phyloP scores from a whole-genome alignment of 2,329 filamentous ascomycete genomes.

The Seiridium unicorne region DNA sequence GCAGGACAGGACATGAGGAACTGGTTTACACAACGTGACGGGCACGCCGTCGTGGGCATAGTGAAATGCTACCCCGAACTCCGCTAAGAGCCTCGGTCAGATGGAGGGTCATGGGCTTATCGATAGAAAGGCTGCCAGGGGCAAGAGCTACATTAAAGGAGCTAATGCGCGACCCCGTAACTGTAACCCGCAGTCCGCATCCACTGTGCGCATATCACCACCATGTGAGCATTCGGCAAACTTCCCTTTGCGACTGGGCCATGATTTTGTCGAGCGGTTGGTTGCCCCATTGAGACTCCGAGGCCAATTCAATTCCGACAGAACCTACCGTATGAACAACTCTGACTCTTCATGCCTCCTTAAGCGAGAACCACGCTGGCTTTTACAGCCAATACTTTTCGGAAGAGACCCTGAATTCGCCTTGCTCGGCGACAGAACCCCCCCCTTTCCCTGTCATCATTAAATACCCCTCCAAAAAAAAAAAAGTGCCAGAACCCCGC shows the following conservation, averaged over 20 bases:
- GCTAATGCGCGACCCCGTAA: neutral
- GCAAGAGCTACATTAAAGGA: neutral
- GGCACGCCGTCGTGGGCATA: neutral
- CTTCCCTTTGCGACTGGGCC: neutral
- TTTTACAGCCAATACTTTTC: neutral
- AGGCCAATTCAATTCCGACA: neutral
- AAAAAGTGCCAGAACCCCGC: neutral
- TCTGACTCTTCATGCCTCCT: neutral
- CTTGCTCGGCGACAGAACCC: neutral
- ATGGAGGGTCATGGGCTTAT: neutral
- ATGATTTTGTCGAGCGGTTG: neutral
- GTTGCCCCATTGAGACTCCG: neutral
- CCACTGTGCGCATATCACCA: neutral
- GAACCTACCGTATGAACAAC: neutral
- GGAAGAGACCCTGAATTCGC: neutral
- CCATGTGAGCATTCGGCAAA: neutral
- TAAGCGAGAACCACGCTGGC: neutral
- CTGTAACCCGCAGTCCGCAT: too few relatives aligned
- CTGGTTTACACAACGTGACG: too few relatives aligned
- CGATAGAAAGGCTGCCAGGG: neutral
- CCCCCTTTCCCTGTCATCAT: neutral
- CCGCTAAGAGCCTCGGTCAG: neutral
- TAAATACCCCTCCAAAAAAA: constrained; percentile 6
- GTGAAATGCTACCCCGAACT: neutral
- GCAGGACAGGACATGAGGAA: too few relatives aligned